A percentile compares a stretch with the other conserved stretches of the same genome.
Evolutionary conservation across 2,329 filamentous ascomycete genomes (phyloP).

Genomic region (Cladosporium sp.): DNA sequence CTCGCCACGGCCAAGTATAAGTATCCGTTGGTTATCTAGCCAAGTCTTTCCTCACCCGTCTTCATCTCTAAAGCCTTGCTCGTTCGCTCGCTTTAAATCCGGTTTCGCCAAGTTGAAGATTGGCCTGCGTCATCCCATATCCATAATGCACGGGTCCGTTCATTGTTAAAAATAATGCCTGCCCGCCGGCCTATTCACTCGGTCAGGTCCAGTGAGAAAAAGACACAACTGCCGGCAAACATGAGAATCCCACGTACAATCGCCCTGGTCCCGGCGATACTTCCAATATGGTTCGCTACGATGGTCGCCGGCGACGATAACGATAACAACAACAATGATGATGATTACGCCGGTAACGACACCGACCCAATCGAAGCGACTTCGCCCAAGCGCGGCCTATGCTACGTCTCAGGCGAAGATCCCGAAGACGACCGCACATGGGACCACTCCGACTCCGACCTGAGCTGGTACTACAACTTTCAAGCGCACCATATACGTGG

Average conservation of each 20-base stretch:
- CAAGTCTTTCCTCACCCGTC: neutral
- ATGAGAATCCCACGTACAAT: neutral
- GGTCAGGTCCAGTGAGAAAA: too few relatives aligned
- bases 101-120: conserved; percentile 8
- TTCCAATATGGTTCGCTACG: neutral
- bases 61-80: neutral
- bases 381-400: conserved; percentile 66
- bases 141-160: neutral
- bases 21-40: too few relatives aligned
- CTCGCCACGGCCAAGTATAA: neutral
- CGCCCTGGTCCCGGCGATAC: neutral
- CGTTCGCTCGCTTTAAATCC: conserved; percentile 10
- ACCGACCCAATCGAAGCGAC: conserved; percentile 17
- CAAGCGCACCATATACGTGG: conserved; percentile 43
- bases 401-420: conserved; percentile 57
- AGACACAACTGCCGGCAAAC: neutral
- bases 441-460: conserved; percentile 51
- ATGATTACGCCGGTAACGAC: conserved; percentile 15
- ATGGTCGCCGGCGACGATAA: too few relatives aligned
- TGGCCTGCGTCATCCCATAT: conserved; percentile 13
- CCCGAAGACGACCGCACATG: conserved; percentile 64
- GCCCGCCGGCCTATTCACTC: too few relatives aligned
- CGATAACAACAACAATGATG: too few relatives aligned
- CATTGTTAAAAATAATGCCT: neutral
- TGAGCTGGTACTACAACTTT: conserved; percentile 90